Base-by-base conservation (phyloP, 805 yeast species). In the Clavispora vitiphila region DNA sequence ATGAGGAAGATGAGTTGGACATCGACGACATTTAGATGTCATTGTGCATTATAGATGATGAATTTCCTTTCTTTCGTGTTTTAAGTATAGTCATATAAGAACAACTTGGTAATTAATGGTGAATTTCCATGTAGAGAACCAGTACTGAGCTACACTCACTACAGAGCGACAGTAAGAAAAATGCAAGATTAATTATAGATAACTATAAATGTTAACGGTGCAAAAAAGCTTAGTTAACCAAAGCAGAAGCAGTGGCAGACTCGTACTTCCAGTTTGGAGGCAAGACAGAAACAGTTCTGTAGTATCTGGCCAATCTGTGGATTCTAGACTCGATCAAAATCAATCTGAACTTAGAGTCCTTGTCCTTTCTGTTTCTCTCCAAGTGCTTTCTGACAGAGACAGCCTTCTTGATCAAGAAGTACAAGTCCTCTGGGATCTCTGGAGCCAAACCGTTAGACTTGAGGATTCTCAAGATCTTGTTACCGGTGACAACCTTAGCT, bases 221-320 rank as follows among this genome's bases (percentile, higher is more conserved):
- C 50, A 48, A 54, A 54, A 50, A 48, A 64, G 65, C 69, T 77
- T 89, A 93, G 86, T 91, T 91, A 69, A 93, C 99, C 77, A 93
- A 83, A 76, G 99, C 95, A 67, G 99, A 93, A 71, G 99, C 99
- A 70, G 99, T 93, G 71, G 99, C 96, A 62, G 99, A 91, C 82
- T 93, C 99, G 95, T 86, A 93, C 81, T 93, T 93, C 99, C 99
- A 93, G 93, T 86, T 90, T 73, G 99, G 98, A 65, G 99, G 99
- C 71, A 93, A 84, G 66, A 93, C 98, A 69, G 96, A 80, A 65
- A 88, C 96, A 65, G 96, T 87, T 88, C 96, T 91, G 96, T 93
- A 93, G 95, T 93, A 93, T 81, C 99, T 87, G 63, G 99, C 96
- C 72, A 93, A 86, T 85, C 99, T 91, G 96, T 93, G 99, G 81